Percentiles rank a stretch among this genome's conserved stretches.
Conservation (phyloP, 2,329 filamentous ascomycete genomes). For the Ascomycota sp. region DNA sequence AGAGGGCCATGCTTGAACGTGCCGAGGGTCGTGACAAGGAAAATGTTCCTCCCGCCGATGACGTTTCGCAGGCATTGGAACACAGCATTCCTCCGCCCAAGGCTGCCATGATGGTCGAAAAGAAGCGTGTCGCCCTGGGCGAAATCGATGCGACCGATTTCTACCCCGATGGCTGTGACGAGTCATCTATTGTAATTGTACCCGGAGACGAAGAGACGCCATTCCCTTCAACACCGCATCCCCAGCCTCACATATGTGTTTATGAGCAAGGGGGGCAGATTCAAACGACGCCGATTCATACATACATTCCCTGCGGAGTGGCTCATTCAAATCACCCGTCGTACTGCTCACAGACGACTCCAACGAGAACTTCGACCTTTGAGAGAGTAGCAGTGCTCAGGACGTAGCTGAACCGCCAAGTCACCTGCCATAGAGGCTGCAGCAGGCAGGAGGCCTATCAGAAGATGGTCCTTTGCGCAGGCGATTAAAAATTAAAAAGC, state of each 20-base stretch:
- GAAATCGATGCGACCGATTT: slow-evolving; percentile 47
- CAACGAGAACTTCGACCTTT: slow-evolving; percentile 40
- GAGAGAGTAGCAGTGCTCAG: slow-evolving; percentile 45
- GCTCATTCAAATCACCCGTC: slow-evolving; percentile 21
- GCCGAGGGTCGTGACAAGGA: slow-evolving; percentile 61
- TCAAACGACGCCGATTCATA: slow-evolving; percentile 14
- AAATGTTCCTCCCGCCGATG: slow-evolving; percentile 59
- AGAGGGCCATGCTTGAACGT: slow-evolving; percentile 25
- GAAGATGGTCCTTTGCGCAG: too few species aligned
- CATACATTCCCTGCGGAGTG: slow-evolving; percentile 11
- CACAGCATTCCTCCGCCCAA: slow-evolving; percentile 10
- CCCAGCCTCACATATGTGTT: slow-evolving; percentile 3
- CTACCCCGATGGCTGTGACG: slow-evolving; percentile 43
- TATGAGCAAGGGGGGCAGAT: slow-evolving; percentile 3
- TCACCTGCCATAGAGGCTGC: too few species aligned
- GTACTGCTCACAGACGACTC: slow-evolving; percentile 34
- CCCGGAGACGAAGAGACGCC: slow-evolving; percentile 29
- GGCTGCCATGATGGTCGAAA: slow-evolving; percentile 35
- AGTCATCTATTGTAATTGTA: slow-evolving; percentile 36
- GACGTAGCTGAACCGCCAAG: slow-evolving; percentile 23
- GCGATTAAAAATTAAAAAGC: too few species aligned
- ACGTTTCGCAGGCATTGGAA: slow-evolving; percentile 34
- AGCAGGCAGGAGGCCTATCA: too few species aligned
- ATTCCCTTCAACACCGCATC: slow-evolving; percentile 1
- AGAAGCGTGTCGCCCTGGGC: slow-evolving; percentile 39